Conservation (phyloP, 345 rosid genomes). For the Bretschneidera sinensis region DNA sequence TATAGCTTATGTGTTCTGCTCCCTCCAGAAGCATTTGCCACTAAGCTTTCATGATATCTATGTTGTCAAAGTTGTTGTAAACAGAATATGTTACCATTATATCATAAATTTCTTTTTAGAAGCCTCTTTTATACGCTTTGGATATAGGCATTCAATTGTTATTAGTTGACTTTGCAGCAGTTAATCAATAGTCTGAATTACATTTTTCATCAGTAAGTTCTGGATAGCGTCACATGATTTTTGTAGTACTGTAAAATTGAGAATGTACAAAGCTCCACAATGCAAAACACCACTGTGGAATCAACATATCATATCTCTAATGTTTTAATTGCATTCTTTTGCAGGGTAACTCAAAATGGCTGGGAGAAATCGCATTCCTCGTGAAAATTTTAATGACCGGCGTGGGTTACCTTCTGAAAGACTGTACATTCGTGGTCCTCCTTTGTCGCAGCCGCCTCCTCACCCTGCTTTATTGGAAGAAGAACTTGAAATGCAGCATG, state of each 20-base stretch:
- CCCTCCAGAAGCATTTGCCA: background rate
- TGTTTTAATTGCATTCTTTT: background rate
- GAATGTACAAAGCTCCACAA: background rate
- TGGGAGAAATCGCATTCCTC: conserved; percentile 70
- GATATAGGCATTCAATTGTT: background rate
- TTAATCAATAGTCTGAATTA: too few species aligned
- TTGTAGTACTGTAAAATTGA: too few species aligned
- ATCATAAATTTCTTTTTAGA: too few species aligned
- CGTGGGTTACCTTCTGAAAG: conserved; percentile 64
- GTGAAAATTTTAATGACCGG: conserved; percentile 59
- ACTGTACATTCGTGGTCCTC: conserved; percentile 61
- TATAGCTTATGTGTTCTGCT: background rate
- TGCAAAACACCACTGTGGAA: background rate
- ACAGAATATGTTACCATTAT: too few species aligned
- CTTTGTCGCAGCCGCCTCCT: conserved; percentile 52
- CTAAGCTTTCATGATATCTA: background rate
- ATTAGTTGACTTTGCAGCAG: too few species aligned
- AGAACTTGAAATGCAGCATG: conserved; percentile 80
- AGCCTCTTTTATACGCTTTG: too few species aligned
- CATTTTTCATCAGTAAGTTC: too few species aligned
- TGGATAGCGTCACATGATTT: too few species aligned
- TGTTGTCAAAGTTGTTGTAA: too few species aligned
- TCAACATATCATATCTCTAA: background rate
- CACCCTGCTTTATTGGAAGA: conserved; percentile 81
- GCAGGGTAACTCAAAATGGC: conserved; percentile 47